Base-by-base conservation (phyloP, 192 early-diverging fungal species). In the Pilaira anomala region DNA sequence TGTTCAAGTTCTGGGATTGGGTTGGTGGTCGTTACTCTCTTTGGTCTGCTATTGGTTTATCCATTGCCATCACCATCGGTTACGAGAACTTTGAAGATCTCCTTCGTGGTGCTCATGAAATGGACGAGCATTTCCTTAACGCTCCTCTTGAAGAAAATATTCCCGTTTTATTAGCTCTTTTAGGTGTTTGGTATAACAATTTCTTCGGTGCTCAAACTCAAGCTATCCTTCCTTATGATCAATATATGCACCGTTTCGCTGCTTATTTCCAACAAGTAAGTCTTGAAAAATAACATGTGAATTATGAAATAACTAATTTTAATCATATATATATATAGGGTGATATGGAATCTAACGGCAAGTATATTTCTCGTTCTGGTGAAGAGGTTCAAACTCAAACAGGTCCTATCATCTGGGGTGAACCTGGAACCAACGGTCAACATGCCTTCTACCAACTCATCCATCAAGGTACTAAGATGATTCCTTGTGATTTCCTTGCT, bases 1-100 rank as follows among this genome's bases (percentile, higher is more conserved):
- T 99, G 97, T 98, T 98, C 86, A 88, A 93, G 77, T 98, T 98
- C 84, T 96, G 94, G 94, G 95, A 98, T 78, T 98, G 95, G 94
- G 91, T 98, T 55, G 97, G 97, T 71, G 97, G 97, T 40, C 90
- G 97, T 59, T 98, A 98, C 82, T 97, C 94, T 39, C 89, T 98
- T 30, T 99, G 97, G 97, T 98, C 97, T 25, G 97, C 97, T 46
- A 98, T 99, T 62, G 97, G 97, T 48, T 85, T 99, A 60, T 97
- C 95, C 7, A 98, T 99, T 69, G 88, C 88, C 62, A 91, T 98
- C 63, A 95, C 91, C 76, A 81, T 99, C 68, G 95, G 97, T 45
- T 92, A 82, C 59, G 92, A 97, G 59, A 95, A 97, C 87, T 99
- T 98, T 79, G 77, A 91, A 52, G 78, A 91, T 52, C 87, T 99